Percentiles rank a stretch among this genome's conserved stretches.
phyloP scores from a whole-genome alignment of 2,329 filamentous ascomycete genomes.

The Trichoderma atroviride region DNA sequence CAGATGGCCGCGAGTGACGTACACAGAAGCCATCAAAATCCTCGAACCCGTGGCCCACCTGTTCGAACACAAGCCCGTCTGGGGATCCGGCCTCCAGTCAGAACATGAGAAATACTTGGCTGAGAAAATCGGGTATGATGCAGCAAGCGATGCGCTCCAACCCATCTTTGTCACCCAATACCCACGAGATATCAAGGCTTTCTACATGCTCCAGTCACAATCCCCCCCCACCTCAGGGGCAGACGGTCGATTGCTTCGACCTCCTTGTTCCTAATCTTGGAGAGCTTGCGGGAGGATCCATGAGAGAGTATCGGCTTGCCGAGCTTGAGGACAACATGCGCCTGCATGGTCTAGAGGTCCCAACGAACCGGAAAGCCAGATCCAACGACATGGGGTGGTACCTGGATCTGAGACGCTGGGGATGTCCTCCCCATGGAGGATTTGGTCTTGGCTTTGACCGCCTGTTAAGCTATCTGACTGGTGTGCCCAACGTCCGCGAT shows the following conservation, averaged over 20 bases:
- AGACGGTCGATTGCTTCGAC: constrained; percentile 87
- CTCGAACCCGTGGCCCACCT: constrained; percentile 62
- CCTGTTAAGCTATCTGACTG: constrained; percentile 79
- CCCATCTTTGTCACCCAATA: constrained; percentile 95
- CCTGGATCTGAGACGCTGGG: constrained; percentile 82
- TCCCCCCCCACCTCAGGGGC: constrained; percentile 36
- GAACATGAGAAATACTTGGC: constrained; percentile 94
- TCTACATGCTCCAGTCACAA: constrained; percentile 62
- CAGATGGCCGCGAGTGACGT: constrained; percentile 80
- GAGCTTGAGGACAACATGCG: constrained; percentile 72
- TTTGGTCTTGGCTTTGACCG: constrained; percentile 91
- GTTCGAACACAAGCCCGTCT: constrained; percentile 71
- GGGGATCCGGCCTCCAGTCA: constrained; percentile 76
- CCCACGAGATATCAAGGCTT: constrained; percentile 85
- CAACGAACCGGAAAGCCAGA: constrained; percentile 36
- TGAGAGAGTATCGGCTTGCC: constrained; percentile 79
- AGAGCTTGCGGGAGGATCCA: constrained; percentile 84
- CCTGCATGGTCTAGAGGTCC: constrained; percentile 61
- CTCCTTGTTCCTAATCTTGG: constrained; percentile 82
- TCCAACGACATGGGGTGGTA: constrained; percentile 72
- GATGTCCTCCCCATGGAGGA: constrained; percentile 87
- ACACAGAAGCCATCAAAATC: constrained; percentile 72
- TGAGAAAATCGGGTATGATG: constrained; percentile 57
- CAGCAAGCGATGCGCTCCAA: constrained; percentile 50
- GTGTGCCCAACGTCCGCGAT: constrained; percentile 80